Evolutionary conservation across 2,329 filamentous ascomycete genomes (phyloP), one percentile per base, ranked within the genome.

Genomic region (Rugonectria rugulosa): DNA sequence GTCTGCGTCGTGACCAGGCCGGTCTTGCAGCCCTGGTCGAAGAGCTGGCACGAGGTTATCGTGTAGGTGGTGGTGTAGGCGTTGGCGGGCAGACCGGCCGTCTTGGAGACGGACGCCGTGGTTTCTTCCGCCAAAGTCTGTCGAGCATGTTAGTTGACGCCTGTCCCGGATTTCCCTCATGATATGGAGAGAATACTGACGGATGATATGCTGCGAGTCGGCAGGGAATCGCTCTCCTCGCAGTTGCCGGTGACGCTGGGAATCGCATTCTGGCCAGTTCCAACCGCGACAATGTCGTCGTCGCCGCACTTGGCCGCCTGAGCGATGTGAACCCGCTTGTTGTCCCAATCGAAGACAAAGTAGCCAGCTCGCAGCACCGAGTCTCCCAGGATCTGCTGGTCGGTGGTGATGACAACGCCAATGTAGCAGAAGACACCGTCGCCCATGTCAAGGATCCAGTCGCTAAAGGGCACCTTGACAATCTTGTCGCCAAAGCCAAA

Each of bases 401-500:
- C 73, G n/a, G 65, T 68, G 5, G 73, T 74, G 6, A 70, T 29
- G n/a, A 71, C 66, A 2, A 79, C 64, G 20, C 79, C 79, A 11
- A 79, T 70, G 43, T 76, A 72, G 68, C 79, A 81, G 34, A 64
- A 71, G 11, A 63, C 62, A 12, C 66, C 64, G 41, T 71, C 62
- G 11, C 73, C 65, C 21, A 75, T 57, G 57, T 81, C 71, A 50
- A 83, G 73, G 62, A 84, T 77, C 43, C 84, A 81, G 60, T 85
- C 81, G 55, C 68, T 70, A 14, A 79, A 71, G 4, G 77, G 69
- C 12, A 82, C 79, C 8, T 63, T 69, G 23, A 84, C 70, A 5
- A 67, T 68, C 58, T 73, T 77, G 47, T 62, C 52, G 19, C 72
- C 72, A 32, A 85, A 82, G 31, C 71, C 73, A 55, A 85, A 85